Evolutionary conservation across 306 rosid species (phyloP), one percentile per base, ranked within the genome.

Genomic region (Sechiopsis laciniata): DNA sequence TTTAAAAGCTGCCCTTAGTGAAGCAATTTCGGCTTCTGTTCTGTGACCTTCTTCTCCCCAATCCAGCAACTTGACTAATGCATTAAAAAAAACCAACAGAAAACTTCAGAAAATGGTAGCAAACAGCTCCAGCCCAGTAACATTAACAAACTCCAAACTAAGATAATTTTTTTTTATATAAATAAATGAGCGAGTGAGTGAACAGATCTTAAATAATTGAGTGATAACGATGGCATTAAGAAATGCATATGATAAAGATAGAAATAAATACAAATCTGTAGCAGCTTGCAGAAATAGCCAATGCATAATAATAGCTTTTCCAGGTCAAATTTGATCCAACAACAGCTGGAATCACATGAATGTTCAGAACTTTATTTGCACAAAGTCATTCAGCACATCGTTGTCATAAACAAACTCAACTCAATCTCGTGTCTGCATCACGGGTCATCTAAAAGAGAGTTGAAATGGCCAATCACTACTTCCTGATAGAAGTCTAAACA

Each of bases 21-120:
- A 82, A 83, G 90, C 79, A 78, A 94, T 82, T 83, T 94, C 98
- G 77, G 96, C 88, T 45, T 94, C 98, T 7, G 97, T 85, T 83
- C 97, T 86, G 79, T 89, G 95, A 61, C 98, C 97, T 85, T 94
- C 98, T 87, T 94, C 98, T 35, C 97, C 98, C 98, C 97, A 94
- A 50, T 94, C 98, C 37, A 94, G 91, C 88, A 90, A 73, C 85
- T 94, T 94, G 60, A 94, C 98, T 94, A 80, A 78, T 16, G 59
- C 81, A 78, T 65, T 82, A 73, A 24, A 73, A 71, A 12, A 74
- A 54, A 46, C 63, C 63, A 72, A 75, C 65, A 64, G 75, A 79
- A 16, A 16, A 26, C 56, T 70, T 70, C 15, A 70, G 42, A 26
- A 45, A 45, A 40, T 2, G 20, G 42, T 57, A 24, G 51, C 55